These are phyloP conservation scores for Polyplosphaeria fusca DNA, from an alignment of 495 filamentous ascomycete genomes.

Conservation along the genomic window DNA sequence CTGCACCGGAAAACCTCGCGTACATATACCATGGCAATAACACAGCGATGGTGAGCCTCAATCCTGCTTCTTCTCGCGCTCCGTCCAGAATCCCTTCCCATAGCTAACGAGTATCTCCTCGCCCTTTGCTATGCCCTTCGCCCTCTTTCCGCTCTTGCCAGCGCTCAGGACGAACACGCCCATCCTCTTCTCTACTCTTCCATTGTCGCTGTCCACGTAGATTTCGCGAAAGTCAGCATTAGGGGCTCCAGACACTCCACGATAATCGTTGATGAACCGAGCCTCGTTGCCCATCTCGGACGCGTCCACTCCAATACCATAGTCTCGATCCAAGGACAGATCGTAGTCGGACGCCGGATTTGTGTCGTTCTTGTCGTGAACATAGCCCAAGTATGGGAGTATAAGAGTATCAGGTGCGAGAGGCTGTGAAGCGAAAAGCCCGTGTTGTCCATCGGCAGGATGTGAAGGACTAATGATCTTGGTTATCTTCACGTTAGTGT, in stretches of 20 bases:
- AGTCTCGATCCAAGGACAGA: conserved; percentile 58
- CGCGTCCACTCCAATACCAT: conserved; percentile 63
- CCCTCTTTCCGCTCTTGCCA: conserved; percentile 52
- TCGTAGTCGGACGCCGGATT: conserved; percentile 63
- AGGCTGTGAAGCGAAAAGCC: conserved; percentile 60
- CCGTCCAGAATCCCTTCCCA: conserved; percentile 64
- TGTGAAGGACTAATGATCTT: conserved; percentile 54
- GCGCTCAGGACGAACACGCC: conserved; percentile 59
- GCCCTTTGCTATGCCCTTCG: conserved; percentile 54
- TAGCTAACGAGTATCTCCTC: conserved; percentile 66
- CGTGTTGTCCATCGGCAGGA: conserved; percentile 61
- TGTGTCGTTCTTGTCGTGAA: conserved; percentile 48
- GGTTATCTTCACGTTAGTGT: conserved; percentile 51
- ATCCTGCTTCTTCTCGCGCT: conserved; percentile 13
- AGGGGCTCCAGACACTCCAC: conserved; percentile 54
- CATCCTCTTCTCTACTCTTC: conserved; percentile 50
- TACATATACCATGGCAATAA: too few relatives aligned
- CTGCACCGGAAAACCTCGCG: too few relatives aligned
- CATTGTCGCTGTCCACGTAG: conserved; percentile 35
- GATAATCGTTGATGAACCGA: conserved; percentile 71
- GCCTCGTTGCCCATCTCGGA: conserved; percentile 62
- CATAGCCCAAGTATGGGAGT: conserved; percentile 62
- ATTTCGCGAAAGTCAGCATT: conserved; percentile 61
- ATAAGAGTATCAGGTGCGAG: conserved; percentile 58
- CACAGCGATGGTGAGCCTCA: too few relatives aligned